Base-by-base conservation (phyloP, 148 eudicot genomes). In the Heliamphora exappendiculata region DNA sequence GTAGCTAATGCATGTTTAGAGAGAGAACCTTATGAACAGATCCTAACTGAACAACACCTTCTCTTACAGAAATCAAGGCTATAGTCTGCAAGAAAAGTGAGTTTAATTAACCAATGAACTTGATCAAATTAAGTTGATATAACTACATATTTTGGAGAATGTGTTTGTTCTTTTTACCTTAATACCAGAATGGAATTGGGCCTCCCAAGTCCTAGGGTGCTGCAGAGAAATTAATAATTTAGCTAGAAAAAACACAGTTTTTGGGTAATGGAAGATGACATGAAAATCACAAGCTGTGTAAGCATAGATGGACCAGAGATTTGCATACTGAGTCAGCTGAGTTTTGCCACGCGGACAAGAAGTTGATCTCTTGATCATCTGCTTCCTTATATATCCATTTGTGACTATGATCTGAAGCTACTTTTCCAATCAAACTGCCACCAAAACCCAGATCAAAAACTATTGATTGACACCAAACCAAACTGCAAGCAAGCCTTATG, bases 121-220 rank as follows among this genome's bases (percentile, higher is more conserved):
- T 42, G 29, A 5, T 47, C 37, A 19, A 41, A 3, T 22, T 19
- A 16, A 36, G 36, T 29, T 29, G 7, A 60, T 47, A 36, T 6
- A 8, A 20, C n/a, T 36, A 37, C 16, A n/a, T 28, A 6, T 12
- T 50, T 44, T 49, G 24, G 31, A 28, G 17, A 20, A 64, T 10
- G 51, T 44, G 3, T 58, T 0, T 58, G 0, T 31, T 59, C 4
- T 4, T 29, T 13, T 7, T 72, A 95, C 99, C 99, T 93, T 93
- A 54, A 95, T 92, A 71, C 99, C 99, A 70, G 97, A 95, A 79
- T 91, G 99, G 76, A 95, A 95, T 79, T 95, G 99, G 41, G 99
- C 97, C 79, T 95, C 97, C 99, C 99, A 95, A 77, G 99, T 93
- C 85, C 99, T 88, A 64, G 99, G 99, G 59, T 91, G 91, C 99